These are phyloP conservation scores for Endocalyx cinctus DNA, from an alignment of 2,329 filamentous ascomycete genomes.

Conservation along the genomic window DNA sequence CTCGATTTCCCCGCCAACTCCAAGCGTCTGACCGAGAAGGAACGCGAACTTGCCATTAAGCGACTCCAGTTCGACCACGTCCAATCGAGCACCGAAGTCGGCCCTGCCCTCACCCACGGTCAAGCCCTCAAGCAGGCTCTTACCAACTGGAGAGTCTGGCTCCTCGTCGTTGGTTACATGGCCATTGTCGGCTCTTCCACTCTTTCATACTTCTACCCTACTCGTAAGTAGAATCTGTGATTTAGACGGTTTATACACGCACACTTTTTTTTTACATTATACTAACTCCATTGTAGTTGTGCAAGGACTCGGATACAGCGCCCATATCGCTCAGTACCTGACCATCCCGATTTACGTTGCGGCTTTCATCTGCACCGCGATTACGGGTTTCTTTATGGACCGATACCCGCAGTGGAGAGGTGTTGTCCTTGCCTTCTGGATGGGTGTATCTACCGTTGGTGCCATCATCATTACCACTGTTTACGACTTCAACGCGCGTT, in stretches of 20 bases:
- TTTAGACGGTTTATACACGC: too few relatives aligned
- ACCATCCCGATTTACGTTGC: slow-evolving; percentile 48
- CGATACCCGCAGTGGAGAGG: slow-evolving; percentile 40
- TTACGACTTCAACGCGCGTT: slow-evolving; percentile 48
- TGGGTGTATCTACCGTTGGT: slow-evolving; percentile 35
- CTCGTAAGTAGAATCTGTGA: too few relatives aligned
- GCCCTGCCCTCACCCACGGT: slow-evolving; percentile 42
- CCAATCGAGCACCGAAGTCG: slow-evolving; percentile 55
- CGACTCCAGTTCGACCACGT: slow-evolving; percentile 58
- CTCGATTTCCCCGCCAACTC: slow-evolving; percentile 66
- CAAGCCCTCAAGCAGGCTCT: slow-evolving; percentile 25
- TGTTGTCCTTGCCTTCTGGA: slow-evolving; percentile 43
- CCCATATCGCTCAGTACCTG: slow-evolving; percentile 46
- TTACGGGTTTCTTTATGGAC: slow-evolving; percentile 45
- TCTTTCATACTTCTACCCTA: slow-evolving; percentile 46
- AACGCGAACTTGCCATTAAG: slow-evolving; percentile 56
- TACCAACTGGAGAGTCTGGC: slow-evolving; percentile 35
- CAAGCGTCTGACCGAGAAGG: slow-evolving; percentile 48
- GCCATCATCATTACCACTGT: slow-evolving; percentile 37
- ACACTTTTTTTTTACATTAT: too few relatives aligned
- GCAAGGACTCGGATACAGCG: slow-evolving; percentile 44
- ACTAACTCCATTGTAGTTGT: too few relatives aligned
- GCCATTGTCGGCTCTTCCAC: slow-evolving; percentile 38
- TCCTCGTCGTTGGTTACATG: slow-evolving; percentile 38
- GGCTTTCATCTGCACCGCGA: slow-evolving; percentile 43